phyloP scores from a whole-genome alignment of 2,329 filamentous ascomycete species.

The Tolypocladium endophyticum region DNA sequence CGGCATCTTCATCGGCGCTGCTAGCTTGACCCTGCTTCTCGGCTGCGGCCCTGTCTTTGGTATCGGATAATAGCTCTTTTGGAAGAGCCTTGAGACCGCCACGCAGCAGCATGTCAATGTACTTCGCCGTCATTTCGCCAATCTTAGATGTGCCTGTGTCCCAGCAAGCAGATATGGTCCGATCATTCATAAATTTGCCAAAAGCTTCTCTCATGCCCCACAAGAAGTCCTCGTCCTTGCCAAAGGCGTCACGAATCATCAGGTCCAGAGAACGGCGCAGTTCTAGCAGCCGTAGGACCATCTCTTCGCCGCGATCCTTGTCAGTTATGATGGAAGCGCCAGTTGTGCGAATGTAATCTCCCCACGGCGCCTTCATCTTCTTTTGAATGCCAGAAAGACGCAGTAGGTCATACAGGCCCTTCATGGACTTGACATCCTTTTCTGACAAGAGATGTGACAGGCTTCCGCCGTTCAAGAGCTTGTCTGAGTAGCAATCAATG shows the following conservation, averaged over 20 bases:
- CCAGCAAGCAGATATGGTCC: conserved; percentile 61
- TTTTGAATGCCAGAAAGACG: conserved; percentile 59
- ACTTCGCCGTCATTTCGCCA: conserved; percentile 97
- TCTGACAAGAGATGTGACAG: conserved; percentile 64
- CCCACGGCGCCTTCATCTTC: conserved; percentile 63
- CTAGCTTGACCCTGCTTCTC: conserved; percentile 54
- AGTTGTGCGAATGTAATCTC: conserved; percentile 64
- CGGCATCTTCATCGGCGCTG: conserved; percentile 78
- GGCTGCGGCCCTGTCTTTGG: conserved; percentile 43
- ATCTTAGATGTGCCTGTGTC: conserved; percentile 83
- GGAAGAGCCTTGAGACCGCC: conserved; percentile 80
- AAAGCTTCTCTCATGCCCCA: conserved; percentile 79
- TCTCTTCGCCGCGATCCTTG: conserved; percentile 65
- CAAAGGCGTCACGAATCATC: conserved; percentile 68
- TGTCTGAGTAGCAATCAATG: conserved; percentile 55
- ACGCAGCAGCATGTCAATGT: conserved; percentile 80
- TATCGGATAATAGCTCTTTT: conserved; percentile 52
- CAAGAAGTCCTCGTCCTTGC: conserved; percentile 63
- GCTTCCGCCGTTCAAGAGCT: conserved; percentile 55
- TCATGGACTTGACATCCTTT: conserved; percentile 59
- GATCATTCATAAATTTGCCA: conserved; percentile 85
- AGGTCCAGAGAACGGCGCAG: conserved; percentile 72
- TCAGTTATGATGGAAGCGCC: conserved; percentile 74
- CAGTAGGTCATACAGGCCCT: conserved; percentile 68
- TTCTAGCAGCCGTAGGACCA: conserved; percentile 74